Evolutionary conservation across 2,329 filamentous ascomycete species (phyloP).

Genomic region (Fusarium circinatum): DNA sequence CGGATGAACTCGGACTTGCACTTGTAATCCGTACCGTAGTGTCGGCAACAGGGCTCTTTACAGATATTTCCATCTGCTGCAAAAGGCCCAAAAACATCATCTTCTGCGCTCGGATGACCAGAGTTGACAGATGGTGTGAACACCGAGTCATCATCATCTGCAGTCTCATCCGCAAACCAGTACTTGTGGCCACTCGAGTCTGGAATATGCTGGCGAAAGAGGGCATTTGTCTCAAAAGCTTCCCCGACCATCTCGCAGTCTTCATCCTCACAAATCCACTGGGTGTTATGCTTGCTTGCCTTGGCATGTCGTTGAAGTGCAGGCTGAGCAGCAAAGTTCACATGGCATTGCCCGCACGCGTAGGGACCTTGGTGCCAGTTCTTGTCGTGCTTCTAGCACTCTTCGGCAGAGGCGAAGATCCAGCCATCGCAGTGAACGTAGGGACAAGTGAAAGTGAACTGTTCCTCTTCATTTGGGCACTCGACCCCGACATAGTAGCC

Average conservation of each 20-base stretch:
- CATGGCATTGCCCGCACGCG: constrained; percentile 33
- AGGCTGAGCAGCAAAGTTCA: constrained; percentile 36
- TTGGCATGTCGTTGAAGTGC: constrained; percentile 33
- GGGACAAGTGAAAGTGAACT: constrained; percentile 34
- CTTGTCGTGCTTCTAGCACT: constrained; percentile 40
- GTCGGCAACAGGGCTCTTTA: constrained; percentile 30
- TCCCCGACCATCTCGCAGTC: constrained; percentile 5
- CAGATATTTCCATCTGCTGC: constrained; percentile 2
- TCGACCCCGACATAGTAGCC: constrained; percentile 17
- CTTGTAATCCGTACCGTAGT: constrained; percentile 26
- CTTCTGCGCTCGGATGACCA: not conserved
- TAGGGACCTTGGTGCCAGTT: constrained; percentile 42
- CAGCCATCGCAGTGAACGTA: constrained; percentile 43
- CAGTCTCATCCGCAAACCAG: not conserved
- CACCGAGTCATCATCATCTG: not conserved
- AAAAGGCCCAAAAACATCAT: not conserved
- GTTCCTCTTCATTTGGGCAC: constrained; percentile 27
- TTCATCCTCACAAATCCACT: constrained; percentile 17
- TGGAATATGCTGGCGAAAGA: constrained; percentile 13
- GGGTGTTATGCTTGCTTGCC: constrained; percentile 9
- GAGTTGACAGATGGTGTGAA: not conserved
- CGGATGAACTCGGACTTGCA: constrained; percentile 26
- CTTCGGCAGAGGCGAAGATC: constrained; percentile 20
- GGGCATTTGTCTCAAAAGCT: not conserved
- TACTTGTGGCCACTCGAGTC: constrained; percentile 5